Conservation (phyloP, 176 grass and related monocot species). For the Aegilops speltoides region DNA sequence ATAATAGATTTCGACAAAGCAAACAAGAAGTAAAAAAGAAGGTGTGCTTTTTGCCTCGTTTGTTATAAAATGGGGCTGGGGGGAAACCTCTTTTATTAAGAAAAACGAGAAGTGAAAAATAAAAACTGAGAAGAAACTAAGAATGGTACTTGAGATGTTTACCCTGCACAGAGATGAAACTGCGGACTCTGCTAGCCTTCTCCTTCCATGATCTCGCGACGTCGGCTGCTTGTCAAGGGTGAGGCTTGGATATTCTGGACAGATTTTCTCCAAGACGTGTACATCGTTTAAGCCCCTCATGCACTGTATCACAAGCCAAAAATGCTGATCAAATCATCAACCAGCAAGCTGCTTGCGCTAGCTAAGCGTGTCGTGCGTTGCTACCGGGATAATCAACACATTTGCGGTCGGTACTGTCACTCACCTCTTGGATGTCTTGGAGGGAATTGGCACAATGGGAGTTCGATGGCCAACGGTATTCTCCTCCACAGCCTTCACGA, state of each 20-base stretch:
- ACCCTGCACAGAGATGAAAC: background rate
- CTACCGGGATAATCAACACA: background rate
- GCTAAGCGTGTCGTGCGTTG: background rate
- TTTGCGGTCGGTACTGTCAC: background rate
- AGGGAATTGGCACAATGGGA: conserved; percentile 1
- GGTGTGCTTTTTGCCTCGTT: conserved; percentile 23
- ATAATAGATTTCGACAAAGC: background rate
- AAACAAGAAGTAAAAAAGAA: background rate
- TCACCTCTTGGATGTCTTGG: background rate
- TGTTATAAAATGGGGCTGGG: too few relatives aligned
- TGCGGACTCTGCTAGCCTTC: background rate
- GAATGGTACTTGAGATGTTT: background rate
- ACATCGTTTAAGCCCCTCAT: background rate
- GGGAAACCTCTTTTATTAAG: too few relatives aligned
- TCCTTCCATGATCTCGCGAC: background rate
- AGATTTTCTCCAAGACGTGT: background rate
- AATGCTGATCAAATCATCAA: background rate
- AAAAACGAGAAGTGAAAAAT: background rate
- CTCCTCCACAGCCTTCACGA: background rate
- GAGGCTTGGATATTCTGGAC: background rate
- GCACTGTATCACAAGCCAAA: background rate
- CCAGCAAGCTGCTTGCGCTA: background rate
- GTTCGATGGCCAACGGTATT: background rate
- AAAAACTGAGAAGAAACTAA: background rate
- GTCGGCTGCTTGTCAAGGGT: background rate